Evolutionary conservation across 2,329 filamentous ascomycete species (phyloP), one percentile per base, ranked within the genome.

Genomic region (Dothideomycetes sp.): DNA sequence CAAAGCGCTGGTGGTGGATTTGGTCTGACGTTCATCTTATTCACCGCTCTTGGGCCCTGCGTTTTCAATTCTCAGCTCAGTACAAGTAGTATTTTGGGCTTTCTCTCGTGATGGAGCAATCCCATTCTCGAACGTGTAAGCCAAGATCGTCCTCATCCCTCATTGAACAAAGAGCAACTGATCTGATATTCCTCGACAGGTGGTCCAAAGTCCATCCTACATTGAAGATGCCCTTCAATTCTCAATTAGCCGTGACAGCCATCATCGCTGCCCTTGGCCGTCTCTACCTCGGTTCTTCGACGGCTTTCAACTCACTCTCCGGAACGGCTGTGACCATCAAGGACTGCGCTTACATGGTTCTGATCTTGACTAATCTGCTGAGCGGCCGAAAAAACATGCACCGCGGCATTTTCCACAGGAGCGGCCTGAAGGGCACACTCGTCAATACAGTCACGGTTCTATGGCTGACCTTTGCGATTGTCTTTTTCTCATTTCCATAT

Each of bases 401-500:
- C n/a, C 34, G 34, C 7, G 38, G 38, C 14, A 22, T 27, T 10
- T 40, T 40, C 11, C 32, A 40, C 18, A 40, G 34, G 38, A 5
- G 15, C 17, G 38, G 38, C 5, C 2, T 17, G 10, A 40, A 31
- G 22, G 38, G 38, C 1, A 31, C 35, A 11, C 5, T 40, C 14
- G 32, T 40, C 24, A 40, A 40, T 12, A 17, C n/a, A 3, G 10
- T 36, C n/a, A 40, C 38, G 3, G 38, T 40, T 12, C 19, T 19
- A n/a, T 40, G 38, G 38, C 14, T 40, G 14, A 10, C 33, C n/a
- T 65, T 67, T 35, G 62, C 62, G 4, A 61, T 66, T 18, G 52
- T 66, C 1, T 65, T 68, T 49, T 66, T 65, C 50, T 63, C 59
- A 1, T 66, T 68, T 47, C 65, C 64, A 0, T 66, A 63, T 38